phyloP scores from a whole-genome alignment of 805 yeast species.

The Cyberlindnera mississippiensis region DNA sequence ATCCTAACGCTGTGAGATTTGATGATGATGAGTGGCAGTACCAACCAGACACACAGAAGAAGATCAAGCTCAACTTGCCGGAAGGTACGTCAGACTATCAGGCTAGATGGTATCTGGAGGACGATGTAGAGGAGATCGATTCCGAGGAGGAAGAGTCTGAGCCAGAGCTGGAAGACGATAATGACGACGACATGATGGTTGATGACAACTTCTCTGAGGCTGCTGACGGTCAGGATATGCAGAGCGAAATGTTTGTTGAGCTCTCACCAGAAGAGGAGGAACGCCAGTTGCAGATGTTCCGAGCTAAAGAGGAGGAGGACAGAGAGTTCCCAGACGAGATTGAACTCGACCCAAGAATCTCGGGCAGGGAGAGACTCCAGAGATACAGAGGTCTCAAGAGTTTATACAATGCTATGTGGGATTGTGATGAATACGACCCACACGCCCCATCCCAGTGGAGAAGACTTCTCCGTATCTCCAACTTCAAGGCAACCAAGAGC shows the following conservation, averaged over 20 bases:
- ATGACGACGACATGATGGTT: slow-evolving; percentile 23
- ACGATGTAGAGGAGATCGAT: slow-evolving; percentile 30
- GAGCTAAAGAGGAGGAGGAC: slow-evolving; percentile 74
- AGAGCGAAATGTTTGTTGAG: slow-evolving; percentile 64
- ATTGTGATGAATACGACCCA: slow-evolving; percentile 74
- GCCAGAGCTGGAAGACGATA: slow-evolving; percentile 15
- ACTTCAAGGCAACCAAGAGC: slow-evolving; percentile 73
- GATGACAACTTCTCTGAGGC: slow-evolving; percentile 31
- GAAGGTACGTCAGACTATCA: slow-evolving; percentile 78
- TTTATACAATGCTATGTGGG: slow-evolving; percentile 80
- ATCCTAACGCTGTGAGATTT: slow-evolving; percentile 30
- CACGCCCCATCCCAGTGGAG: slow-evolving; percentile 76
- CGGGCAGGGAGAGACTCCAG: slow-evolving; percentile 69
- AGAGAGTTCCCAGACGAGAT: slow-evolving; percentile 94
- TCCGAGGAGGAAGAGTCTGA: slow-evolving; percentile 28
- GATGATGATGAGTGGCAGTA: slow-evolving; percentile 37
- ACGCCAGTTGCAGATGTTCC: slow-evolving; percentile 65
- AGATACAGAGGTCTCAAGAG: slow-evolving; percentile 88
- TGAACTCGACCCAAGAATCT: slow-evolving; percentile 72
- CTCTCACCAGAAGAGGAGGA: slow-evolving; percentile 79
- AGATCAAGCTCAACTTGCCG: slow-evolving; percentile 52
- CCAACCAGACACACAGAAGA: slow-evolving; percentile 33
- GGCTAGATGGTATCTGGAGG: slow-evolving; percentile 73
- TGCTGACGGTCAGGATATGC: slow-evolving; percentile 30
- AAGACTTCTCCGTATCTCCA: slow-evolving; percentile 67